These are phyloP conservation scores for Coprinopsis marcescibilis DNA, from an alignment of 768 basidiomycete genomes.

Conservation along the genomic window DNA sequence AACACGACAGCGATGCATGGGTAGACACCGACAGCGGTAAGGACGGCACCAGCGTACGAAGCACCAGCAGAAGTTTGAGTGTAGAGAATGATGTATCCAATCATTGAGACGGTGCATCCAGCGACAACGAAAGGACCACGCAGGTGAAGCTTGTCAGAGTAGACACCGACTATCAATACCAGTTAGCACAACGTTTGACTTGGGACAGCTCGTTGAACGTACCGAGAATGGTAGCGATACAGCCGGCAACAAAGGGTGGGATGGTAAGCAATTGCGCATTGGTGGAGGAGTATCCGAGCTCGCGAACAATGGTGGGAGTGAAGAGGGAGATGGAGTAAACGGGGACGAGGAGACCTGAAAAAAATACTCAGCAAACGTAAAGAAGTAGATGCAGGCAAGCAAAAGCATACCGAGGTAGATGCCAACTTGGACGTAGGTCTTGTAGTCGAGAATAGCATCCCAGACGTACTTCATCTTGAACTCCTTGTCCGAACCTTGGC, in stretches of 20 bases:
- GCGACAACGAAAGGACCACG: conserved; percentile 47
- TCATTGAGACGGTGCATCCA: conserved; percentile 35
- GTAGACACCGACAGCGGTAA: conserved; percentile 48
- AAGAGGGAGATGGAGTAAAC: conserved; percentile 42
- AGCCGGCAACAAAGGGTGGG: conserved; percentile 44
- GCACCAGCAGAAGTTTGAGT: conserved; percentile 26
- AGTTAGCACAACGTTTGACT: not conserved
- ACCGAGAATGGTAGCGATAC: conserved; percentile 34
- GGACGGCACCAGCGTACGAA: conserved; percentile 42
- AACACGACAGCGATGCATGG: conserved; percentile 43
- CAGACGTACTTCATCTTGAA: conserved; percentile 40
- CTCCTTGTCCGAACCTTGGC: conserved; percentile 39
- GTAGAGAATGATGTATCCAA: conserved; percentile 49
- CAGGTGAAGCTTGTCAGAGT: conserved; percentile 35
- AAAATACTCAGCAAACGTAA: not conserved
- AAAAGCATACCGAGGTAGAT: conserved; percentile 42
- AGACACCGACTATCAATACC: conserved; percentile 25
- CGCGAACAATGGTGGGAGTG: conserved; percentile 43
- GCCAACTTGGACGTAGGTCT: conserved; percentile 32
- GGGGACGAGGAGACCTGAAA: conserved; percentile 33
- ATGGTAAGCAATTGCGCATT: conserved; percentile 46
- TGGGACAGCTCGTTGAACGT: conserved; percentile 1
- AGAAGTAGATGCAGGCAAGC: no score
- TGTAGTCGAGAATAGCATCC: conserved; percentile 44
- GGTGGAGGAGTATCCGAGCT: conserved; percentile 43